phyloP scores from a whole-genome alignment of 2,329 filamentous ascomycete genomes.

The Dothideomycetidae sp. region DNA sequence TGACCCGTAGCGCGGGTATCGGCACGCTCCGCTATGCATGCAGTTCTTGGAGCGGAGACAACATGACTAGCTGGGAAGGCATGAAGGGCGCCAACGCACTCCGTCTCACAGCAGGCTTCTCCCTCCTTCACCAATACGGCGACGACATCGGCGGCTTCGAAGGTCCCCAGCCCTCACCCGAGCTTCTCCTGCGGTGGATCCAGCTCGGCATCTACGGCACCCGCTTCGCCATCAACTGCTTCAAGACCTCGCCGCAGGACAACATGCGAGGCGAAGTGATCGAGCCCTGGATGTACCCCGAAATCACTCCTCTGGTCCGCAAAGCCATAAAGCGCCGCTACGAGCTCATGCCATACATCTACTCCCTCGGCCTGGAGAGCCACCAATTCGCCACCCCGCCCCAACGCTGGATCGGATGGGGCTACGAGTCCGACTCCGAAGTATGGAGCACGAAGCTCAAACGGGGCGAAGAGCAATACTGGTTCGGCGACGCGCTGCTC shows the following conservation, averaged over 20 bases:
- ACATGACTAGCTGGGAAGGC: constrained; percentile 57
- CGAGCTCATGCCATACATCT: constrained; percentile 57
- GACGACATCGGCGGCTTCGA: constrained; percentile 67
- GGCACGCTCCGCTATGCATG: constrained; percentile 56
- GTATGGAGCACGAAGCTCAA: constrained; percentile 50
- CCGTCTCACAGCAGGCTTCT: constrained; percentile 53
- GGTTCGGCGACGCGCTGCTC: constrained; percentile 53
- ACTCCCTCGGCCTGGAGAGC: constrained; percentile 48
- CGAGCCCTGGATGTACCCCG: constrained; percentile 64
- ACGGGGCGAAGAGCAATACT: constrained; percentile 56
- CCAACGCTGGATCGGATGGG: constrained; percentile 61
- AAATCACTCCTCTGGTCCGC: constrained; percentile 48
- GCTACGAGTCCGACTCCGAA: constrained; percentile 50
- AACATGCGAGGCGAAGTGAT: constrained; percentile 58
- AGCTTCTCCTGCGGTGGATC: constrained; percentile 58
- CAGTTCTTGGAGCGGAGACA: constrained; percentile 64
- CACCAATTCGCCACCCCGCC: constrained; percentile 48
- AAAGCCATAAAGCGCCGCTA: constrained; percentile 56
- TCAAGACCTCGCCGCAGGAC: constrained; percentile 54
- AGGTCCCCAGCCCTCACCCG: constrained; percentile 55
- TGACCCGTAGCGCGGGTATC: constrained; percentile 56
- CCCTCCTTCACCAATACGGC: constrained; percentile 48
- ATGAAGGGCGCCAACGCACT: constrained; percentile 60
- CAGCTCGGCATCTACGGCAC: constrained; percentile 56
- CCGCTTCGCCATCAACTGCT: constrained; percentile 65